Percentiles rank a stretch among this genome's conserved stretches.
phyloP scores from a whole-genome alignment of 2,329 filamentous ascomycete species.

The Diaporthe velutina region DNA sequence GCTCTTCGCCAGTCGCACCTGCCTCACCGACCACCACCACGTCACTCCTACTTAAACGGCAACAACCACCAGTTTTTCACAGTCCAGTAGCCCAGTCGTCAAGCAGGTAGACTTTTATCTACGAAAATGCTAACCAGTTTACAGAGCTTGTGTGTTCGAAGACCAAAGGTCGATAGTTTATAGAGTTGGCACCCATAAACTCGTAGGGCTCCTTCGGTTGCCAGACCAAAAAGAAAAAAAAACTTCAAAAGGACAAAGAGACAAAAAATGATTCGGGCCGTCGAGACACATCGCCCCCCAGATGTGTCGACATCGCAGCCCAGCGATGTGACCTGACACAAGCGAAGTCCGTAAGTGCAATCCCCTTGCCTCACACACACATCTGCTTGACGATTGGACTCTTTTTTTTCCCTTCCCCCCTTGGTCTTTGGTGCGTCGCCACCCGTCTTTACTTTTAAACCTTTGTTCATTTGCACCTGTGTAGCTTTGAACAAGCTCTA shows the following conservation, averaged over 20 bases:
- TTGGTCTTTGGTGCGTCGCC: no score
- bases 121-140: neutral
- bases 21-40: neutral
- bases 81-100: conserved; percentile 13
- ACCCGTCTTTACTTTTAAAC: neutral
- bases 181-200: no score
- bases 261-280: no score
- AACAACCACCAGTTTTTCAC: neutral
- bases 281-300: no score
- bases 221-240: no score
- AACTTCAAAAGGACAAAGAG: no score
- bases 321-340: no score
- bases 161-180: no score
- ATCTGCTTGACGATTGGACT: conserved; percentile 13
- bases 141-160: neutral
- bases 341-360: conserved; percentile 10
- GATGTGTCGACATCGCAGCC: no score
- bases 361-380: neutral
- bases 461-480: no score
- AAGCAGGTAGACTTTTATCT: neutral
- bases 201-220: no score
- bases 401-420: neutral
- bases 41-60: neutral
- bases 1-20: neutral
- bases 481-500: neutral